phyloP scores from a whole-genome alignment of 192 early-diverging fungal genomes.

The Rhizophlyctis rosea region DNA sequence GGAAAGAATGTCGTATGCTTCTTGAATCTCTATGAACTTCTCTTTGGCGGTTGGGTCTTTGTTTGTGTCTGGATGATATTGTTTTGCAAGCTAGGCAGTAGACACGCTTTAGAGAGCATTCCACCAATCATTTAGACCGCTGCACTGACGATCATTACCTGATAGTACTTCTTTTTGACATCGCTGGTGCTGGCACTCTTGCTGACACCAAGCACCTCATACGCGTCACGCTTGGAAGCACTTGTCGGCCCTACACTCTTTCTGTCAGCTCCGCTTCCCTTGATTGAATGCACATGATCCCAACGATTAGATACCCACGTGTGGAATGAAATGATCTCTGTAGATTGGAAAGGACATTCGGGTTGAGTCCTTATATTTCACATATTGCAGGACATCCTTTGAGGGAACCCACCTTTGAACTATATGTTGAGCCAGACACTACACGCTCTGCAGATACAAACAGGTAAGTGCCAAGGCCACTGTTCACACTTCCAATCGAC shows the following conservation, averaged over 20 bases:
- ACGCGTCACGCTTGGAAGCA: constrained; percentile 68
- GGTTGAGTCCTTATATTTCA: too few relatives aligned
- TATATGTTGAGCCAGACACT: too few relatives aligned
- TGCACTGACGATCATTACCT: constrained; percentile 39
- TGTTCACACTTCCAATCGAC: too few relatives aligned
- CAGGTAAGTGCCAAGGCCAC: too few relatives aligned
- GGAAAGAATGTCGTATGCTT: constrained; percentile 94
- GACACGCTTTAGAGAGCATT: not conserved
- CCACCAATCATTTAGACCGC: not conserved
- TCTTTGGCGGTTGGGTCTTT: constrained; percentile 88
- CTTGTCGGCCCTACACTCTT: not conserved
- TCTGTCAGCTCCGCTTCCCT: not conserved
- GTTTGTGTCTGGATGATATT: constrained; percentile 98
- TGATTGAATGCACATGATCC: not conserved
- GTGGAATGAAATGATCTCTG: not conserved
- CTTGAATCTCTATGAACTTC: constrained; percentile 96
- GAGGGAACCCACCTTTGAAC: too few relatives aligned
- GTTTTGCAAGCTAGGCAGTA: constrained; percentile 74
- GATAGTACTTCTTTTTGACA: constrained; percentile 98
- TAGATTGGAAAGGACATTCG: too few relatives aligned
- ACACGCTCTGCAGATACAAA: too few relatives aligned
- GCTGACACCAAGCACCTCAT: constrained; percentile 79
- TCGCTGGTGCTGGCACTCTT: constrained; percentile 76
- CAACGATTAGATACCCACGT: not conserved
- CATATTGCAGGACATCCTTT: too few relatives aligned